Conservation (phyloP, 495 filamentous ascomycete species). For the Aspergillus mulundensis region DNA sequence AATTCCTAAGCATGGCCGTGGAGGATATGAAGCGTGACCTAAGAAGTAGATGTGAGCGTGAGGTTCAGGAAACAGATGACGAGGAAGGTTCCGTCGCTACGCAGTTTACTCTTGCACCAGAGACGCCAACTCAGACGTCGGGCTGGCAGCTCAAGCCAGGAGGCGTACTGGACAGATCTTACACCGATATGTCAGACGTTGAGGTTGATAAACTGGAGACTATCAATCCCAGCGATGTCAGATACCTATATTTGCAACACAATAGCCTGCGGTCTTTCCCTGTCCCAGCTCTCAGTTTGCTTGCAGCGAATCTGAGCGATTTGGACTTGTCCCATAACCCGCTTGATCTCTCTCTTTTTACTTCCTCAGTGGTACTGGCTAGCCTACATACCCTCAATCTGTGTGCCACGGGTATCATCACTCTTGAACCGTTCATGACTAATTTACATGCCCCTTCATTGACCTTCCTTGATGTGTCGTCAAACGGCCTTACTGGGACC, state of each 20-base stretch:
- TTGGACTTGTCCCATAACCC: constrained; percentile 81
- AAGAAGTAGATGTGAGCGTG: constrained; percentile 62
- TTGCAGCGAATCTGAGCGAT: constrained; percentile 63
- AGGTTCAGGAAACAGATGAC: constrained; percentile 39
- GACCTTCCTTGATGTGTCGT: constrained; percentile 70
- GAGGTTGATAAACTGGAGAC: constrained; percentile 42
- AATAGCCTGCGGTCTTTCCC: constrained; percentile 73
- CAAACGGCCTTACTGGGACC: constrained; percentile 65
- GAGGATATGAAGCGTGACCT: constrained; percentile 79
- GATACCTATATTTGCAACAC: constrained; percentile 64
- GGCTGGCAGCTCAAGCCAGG: constrained; percentile 64
- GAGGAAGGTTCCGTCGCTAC: constrained; percentile 43
- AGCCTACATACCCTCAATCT: constrained; percentile 72
- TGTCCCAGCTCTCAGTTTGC: constrained; percentile 54
- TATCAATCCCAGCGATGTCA: constrained; percentile 43
- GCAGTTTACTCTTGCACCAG: constrained; percentile 43
- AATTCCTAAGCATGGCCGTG: constrained; percentile 71
- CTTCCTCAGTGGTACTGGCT: constrained; percentile 59
- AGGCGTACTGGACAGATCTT: constrained; percentile 69
- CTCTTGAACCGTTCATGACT: constrained; percentile 56
- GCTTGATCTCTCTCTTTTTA: constrained; percentile 56
- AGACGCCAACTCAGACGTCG: constrained; percentile 29
- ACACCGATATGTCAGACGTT: constrained; percentile 53
- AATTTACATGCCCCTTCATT: constrained; percentile 67
- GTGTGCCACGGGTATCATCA: constrained; percentile 61